Conservation (phyloP, 257 asterid species). For the Lantana camara region DNA sequence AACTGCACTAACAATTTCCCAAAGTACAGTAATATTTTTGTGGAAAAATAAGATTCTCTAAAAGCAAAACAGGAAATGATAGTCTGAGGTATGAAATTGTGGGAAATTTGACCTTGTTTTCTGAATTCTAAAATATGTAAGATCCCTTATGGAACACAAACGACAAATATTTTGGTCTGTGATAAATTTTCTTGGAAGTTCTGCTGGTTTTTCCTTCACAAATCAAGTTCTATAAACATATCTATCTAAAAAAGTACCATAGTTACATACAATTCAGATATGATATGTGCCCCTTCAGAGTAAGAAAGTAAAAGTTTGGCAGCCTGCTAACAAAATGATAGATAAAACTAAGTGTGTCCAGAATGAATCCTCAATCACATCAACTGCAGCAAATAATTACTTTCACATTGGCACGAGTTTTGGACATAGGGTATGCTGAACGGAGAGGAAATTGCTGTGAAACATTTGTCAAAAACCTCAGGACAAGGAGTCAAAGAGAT, state of each 20-base stretch:
- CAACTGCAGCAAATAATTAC: not conserved
- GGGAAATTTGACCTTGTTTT: not conserved
- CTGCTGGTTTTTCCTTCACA: not conserved
- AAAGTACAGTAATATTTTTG: not conserved
- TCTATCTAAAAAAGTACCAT: not conserved
- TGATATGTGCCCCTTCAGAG: not conserved
- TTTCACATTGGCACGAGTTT: not conserved
- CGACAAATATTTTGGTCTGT: not conserved
- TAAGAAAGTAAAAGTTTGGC: not conserved
- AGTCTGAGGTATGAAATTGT: not conserved
- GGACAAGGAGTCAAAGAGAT: slow-evolving; percentile 13
- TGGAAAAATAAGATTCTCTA: not conserved
- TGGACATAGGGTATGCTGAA: not conserved
- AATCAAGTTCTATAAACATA: not conserved
- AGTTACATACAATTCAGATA: not conserved
- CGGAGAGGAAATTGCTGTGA: slow-evolving; percentile 24
- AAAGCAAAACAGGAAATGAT: not conserved
- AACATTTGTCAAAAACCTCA: slow-evolving; percentile 12
- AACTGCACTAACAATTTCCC: not conserved
- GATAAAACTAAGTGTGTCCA: too few species aligned
- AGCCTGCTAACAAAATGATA: not conserved
- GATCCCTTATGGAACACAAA: not conserved
- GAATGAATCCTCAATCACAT: too few species aligned
- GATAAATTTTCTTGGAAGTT: not conserved
- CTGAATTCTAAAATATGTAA: not conserved